phyloP scores from a whole-genome alignment of 2,329 filamentous ascomycete genomes.

The Plectosphaerella sp. region DNA sequence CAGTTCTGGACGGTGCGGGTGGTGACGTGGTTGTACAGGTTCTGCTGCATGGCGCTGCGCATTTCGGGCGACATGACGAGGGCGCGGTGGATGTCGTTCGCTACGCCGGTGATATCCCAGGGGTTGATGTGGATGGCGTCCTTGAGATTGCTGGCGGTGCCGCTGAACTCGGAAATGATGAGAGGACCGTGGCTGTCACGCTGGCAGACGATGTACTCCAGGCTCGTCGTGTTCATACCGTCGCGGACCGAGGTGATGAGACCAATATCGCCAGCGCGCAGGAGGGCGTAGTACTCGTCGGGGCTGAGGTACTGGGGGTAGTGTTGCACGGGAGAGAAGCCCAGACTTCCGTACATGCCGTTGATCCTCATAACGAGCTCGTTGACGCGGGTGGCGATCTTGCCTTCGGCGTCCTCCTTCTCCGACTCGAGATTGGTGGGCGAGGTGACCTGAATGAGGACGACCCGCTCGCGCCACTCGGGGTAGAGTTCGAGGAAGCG shows the following conservation, averaged over 20 bases:
- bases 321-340: conserved; percentile 88
- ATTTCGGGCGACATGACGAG: conserved; percentile 68
- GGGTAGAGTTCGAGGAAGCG: conserved; percentile 86
- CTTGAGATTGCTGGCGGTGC: conserved; percentile 79
- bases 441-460: conserved; percentile 92
- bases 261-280: conserved; percentile 84
- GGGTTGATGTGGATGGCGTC: conserved; percentile 95
- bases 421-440: conserved; percentile 77
- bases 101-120: conserved; percentile 84
- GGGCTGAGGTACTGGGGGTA: conserved; percentile 89
- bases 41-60: conserved; percentile 64
- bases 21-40: conserved; percentile 78
- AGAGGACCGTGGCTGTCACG: conserved; percentile 80
- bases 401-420: conserved; percentile 65
- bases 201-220: conserved; percentile 93
- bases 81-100: conserved; percentile 75
- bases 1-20: conserved; percentile 82
- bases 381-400: conserved; percentile 83
- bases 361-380: conserved; percentile 91
- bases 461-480: conserved; percentile 87
- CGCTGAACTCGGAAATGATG: conserved; percentile 95
- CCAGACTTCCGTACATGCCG: conserved; percentile 79
- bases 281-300: conserved; percentile 91
- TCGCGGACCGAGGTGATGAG: conserved; percentile 94
- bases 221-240: conserved; percentile 95